These are phyloP conservation scores for Crithidia expoeki DNA, from an alignment of 208 protist genomes.

Conservation along the genomic window DNA sequence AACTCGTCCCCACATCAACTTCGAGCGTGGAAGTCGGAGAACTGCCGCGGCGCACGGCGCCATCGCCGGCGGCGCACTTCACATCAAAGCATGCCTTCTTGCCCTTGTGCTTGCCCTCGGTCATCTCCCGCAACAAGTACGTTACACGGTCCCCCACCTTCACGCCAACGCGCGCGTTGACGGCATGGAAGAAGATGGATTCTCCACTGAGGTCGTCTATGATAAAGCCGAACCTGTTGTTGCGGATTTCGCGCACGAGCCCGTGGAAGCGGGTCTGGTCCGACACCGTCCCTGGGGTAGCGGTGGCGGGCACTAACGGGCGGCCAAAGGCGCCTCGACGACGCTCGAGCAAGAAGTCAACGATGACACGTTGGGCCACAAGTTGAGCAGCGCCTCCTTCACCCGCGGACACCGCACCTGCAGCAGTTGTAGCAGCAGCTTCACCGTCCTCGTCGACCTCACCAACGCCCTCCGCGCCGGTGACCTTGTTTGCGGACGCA, in stretches of 20 bases:
- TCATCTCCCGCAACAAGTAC: conserved; percentile 64
- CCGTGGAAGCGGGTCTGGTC: conserved; percentile 46
- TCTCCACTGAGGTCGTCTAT: conserved; percentile 63
- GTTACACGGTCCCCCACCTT: conserved; percentile 58
- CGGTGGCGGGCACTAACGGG: conserved; percentile 9
- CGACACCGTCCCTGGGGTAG: conserved; percentile 21
- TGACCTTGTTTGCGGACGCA: conserved; percentile 10
- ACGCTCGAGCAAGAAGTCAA: conserved; percentile 43
- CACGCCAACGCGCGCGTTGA: conserved; percentile 33
- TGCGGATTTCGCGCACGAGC: conserved; percentile 54
- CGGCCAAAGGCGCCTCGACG: conserved; percentile 19
- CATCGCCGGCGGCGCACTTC: conserved; percentile 3
- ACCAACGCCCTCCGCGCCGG: background rate
- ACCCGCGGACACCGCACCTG: background rate
- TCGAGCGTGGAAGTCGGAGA: background rate
- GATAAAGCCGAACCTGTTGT: conserved; percentile 68
- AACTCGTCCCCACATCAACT: no score
- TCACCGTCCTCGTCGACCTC: conserved; percentile 8
- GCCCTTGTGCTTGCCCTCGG: conserved; percentile 63
- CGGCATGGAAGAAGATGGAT: conserved; percentile 83
- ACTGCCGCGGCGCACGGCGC: conserved; percentile 9
- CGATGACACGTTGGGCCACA: conserved; percentile 42
- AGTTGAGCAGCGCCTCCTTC: conserved; percentile 8
- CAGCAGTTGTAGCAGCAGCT: background rate
- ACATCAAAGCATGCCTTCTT: conserved; percentile 75